Evolutionary conservation across 768 basidiomycete species (phyloP).

Genomic region (Psilocybe azurescens): DNA sequence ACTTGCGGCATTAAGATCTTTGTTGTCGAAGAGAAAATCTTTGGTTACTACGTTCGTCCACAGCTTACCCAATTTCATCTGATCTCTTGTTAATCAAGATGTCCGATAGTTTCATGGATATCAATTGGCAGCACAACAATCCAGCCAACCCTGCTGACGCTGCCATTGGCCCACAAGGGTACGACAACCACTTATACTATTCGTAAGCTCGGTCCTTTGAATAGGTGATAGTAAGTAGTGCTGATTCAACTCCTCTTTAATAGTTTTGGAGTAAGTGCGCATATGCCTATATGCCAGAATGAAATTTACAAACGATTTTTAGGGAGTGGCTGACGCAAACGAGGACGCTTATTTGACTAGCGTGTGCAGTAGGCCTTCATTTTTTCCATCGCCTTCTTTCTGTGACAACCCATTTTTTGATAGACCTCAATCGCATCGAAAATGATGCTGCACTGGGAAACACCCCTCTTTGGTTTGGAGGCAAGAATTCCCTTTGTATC

Average conservation of each 20-base stretch:
- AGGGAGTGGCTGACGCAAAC: constrained; percentile 76
- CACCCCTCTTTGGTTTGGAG: constrained; percentile 47
- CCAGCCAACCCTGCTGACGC: constrained; percentile 76
- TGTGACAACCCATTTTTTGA: background rate
- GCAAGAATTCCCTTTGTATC: constrained; percentile 23
- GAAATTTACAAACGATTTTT: background rate
- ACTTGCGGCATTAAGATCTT: constrained; percentile 18
- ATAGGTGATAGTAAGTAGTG: too few relatives aligned
- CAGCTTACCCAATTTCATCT: background rate
- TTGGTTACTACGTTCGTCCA: constrained; percentile 43
- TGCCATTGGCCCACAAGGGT: constrained; percentile 69
- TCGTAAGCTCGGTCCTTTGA: constrained; percentile 38
- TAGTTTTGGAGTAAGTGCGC: constrained; percentile 7
- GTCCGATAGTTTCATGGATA: constrained; percentile 73
- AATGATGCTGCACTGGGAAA: constrained; percentile 39
- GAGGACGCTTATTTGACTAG: constrained; percentile 66
- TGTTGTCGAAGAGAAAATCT: constrained; percentile 15
- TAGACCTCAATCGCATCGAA: constrained; percentile 66
- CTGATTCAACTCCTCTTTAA: constrained; percentile 38
- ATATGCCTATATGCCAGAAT: background rate
- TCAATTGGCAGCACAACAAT: constrained; percentile 76
- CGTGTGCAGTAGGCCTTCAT: constrained; percentile 66
- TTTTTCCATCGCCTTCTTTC: background rate
- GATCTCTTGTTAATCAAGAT: background rate
- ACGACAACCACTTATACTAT: constrained; percentile 85